Percentiles rank a stretch among this genome's conserved stretches.
These are phyloP conservation scores for Aureobasidium namibiae DNA, from an alignment of 2,329 filamentous ascomycete species.

Conservation along the genomic window DNA sequence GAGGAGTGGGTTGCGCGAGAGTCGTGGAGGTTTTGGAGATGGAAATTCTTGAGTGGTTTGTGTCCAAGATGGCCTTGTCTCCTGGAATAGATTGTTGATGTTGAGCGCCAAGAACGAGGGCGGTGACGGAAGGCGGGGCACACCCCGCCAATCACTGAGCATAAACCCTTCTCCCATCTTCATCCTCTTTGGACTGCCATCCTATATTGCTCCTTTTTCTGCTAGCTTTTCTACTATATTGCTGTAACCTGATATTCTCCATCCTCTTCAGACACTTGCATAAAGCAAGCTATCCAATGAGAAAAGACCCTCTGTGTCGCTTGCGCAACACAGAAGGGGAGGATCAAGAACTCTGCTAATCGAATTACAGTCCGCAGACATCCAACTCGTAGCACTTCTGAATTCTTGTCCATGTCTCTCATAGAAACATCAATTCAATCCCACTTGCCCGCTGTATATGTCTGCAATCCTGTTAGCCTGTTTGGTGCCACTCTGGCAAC, in stretches of 20 bases:
- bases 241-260: too few species aligned
- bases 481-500: not conserved
- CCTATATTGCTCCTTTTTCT: not conserved
- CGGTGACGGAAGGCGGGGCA: constrained; percentile 11
- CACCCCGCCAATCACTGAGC: constrained; percentile 7
- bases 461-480: not conserved
- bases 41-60: not conserved
- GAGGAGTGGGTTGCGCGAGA: constrained; percentile 7
- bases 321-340: not conserved
- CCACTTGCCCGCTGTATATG: not conserved
- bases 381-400: not conserved
- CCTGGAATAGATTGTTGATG: constrained; percentile 12
- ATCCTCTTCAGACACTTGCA: constrained; percentile 11
- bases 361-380: not conserved
- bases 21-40: not conserved
- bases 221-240: not conserved
- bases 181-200: too few species aligned
- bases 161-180: not conserved
- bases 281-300: constrained; percentile 5
- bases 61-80: not conserved
- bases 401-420: not conserved
- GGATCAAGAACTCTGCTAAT: not conserved
- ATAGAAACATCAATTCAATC: not conserved
- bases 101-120: constrained; percentile 6
- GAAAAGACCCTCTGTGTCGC: constrained; percentile 8